These are phyloP conservation scores for Stemphylium beticola DNA, from an alignment of 2,329 filamentous ascomycete species.

Conservation along the genomic window DNA sequence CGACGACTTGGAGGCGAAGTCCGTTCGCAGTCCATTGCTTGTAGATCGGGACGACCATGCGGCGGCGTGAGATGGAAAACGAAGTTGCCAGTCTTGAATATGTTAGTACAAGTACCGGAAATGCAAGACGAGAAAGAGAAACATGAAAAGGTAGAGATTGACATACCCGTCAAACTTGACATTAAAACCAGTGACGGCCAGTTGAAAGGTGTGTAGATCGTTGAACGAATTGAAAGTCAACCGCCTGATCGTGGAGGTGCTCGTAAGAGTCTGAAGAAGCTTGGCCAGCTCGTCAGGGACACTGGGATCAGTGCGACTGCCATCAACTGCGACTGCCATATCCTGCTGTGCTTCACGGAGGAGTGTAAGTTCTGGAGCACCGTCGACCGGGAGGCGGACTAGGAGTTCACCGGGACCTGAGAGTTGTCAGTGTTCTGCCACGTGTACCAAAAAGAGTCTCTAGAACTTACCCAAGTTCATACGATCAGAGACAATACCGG, in stretches of 20 bases:
- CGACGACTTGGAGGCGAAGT: slow-evolving; percentile 80
- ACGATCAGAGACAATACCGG: slow-evolving; percentile 80
- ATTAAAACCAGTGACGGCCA: slow-evolving; percentile 77
- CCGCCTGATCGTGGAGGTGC: slow-evolving; percentile 70
- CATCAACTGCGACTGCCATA: slow-evolving; percentile 73
- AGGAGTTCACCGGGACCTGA: slow-evolving; percentile 54
- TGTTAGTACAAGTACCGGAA: slow-evolving; percentile 23
- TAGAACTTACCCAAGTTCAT: slow-evolving; percentile 69
- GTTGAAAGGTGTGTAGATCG: slow-evolving; percentile 79
- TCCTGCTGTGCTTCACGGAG: slow-evolving; percentile 75
- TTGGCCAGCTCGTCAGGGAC: slow-evolving; percentile 67
- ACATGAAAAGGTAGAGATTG: background rate
- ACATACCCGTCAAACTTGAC: slow-evolving; percentile 58
- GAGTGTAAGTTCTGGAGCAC: slow-evolving; percentile 44
- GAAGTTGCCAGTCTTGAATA: slow-evolving; percentile 63
- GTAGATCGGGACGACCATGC: slow-evolving; percentile 90
- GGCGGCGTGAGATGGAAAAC: slow-evolving; percentile 81
- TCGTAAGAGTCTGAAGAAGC: slow-evolving; percentile 65
- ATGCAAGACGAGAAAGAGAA: too few species aligned
- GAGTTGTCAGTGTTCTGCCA: background rate
- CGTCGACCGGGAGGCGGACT: slow-evolving; percentile 53
- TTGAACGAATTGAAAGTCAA: slow-evolving; percentile 57
- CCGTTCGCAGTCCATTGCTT: slow-evolving; percentile 91
- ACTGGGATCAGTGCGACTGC: slow-evolving; percentile 40
- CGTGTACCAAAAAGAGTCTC: background rate